phyloP scores from a whole-genome alignment of 164 flowering plant genomes.

The Magnolia sinica region DNA sequence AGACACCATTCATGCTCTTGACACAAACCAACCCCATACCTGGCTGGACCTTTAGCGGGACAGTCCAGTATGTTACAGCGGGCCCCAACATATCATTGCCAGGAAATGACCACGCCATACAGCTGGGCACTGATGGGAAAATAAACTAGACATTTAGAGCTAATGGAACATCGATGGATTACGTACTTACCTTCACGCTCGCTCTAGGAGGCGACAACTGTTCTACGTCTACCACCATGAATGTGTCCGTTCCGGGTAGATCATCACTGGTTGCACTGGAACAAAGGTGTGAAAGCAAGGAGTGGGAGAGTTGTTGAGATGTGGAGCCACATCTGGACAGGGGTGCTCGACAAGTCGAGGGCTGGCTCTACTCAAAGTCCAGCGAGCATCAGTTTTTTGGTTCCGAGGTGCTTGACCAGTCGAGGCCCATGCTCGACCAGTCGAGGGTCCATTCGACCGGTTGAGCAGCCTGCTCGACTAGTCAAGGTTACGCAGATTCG shows the following conservation, averaged over 20 bases:
- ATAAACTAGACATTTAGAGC: conserved; percentile 49
- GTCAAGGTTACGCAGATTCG: too few relatives aligned
- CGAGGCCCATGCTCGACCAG: too few relatives aligned
- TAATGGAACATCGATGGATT: conserved; percentile 12
- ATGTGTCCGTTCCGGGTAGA: conserved; percentile 35
- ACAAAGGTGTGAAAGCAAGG: conserved; percentile 29
- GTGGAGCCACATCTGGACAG: too few relatives aligned
- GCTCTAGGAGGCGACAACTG: conserved; percentile 35
- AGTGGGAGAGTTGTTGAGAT: too few relatives aligned
- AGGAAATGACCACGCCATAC: conserved; percentile 35
- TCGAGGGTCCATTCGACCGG: too few relatives aligned
- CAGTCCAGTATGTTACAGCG: conserved; percentile 33
- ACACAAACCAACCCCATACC: conserved; percentile 31
- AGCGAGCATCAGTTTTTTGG: too few relatives aligned
- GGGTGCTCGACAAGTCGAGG: too few relatives aligned
- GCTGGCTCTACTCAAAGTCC: too few relatives aligned
- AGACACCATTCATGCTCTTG: conserved; percentile 20
- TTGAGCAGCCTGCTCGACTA: too few relatives aligned
- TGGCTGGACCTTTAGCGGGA: conserved; percentile 43
- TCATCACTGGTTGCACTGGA: conserved; percentile 15
- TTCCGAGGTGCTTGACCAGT: too few relatives aligned
- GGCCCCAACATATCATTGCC: conserved; percentile 24
- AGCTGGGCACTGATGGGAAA: conserved; percentile 38
- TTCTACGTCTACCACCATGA: conserved; percentile 11
- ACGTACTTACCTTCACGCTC: conserved; percentile 38